A percentile compares a stretch with the other conserved stretches of the same genome.
Conservation (phyloP, 768 basidiomycete species). For the Chalciporus piperatus region DNA sequence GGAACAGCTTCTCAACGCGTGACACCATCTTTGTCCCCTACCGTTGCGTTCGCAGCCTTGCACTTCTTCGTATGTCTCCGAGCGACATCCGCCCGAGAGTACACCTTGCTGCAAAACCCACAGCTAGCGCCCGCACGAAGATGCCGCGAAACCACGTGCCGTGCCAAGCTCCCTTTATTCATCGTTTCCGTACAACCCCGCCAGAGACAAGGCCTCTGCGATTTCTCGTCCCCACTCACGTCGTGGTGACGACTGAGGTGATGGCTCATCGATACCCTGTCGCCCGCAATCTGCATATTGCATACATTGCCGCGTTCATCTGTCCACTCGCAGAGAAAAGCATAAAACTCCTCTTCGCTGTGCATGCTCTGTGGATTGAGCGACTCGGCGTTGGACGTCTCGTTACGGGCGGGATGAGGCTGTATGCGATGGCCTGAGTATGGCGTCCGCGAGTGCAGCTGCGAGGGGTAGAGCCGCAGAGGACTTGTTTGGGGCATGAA, state of each 20-base stretch:
- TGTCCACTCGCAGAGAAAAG: conserved; percentile 21
- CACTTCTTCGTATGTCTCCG: conserved; percentile 27
- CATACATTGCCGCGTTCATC: conserved; percentile 16
- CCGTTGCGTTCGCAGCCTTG: conserved; percentile 19
- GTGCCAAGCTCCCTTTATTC: conserved; percentile 26
- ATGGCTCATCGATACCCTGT: conserved; percentile 22
- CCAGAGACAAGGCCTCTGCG: conserved; percentile 19
- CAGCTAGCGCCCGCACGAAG: conserved; percentile 18
- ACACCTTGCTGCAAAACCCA: conserved; percentile 22
- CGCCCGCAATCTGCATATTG: conserved; percentile 16
- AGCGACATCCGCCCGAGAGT: conserved; percentile 26
- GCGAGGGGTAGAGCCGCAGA: background rate
- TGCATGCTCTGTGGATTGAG: background rate
- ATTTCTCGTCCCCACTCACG: conserved; percentile 19
- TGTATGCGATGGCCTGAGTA: background rate
- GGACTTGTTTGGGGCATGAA: background rate
- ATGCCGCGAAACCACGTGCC: conserved; percentile 26
- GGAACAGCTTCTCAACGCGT: background rate
- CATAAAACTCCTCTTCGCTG: conserved; percentile 6
- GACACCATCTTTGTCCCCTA: background rate
- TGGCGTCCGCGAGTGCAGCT: background rate
- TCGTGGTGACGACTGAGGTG: conserved; percentile 21
- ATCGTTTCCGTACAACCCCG: conserved; percentile 20
- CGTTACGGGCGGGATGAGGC: background rate
- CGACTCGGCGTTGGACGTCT: background rate